Evolutionary conservation across 163 green algal genomes (phyloP).

Genomic region (Scenedesmus sp.): DNA sequence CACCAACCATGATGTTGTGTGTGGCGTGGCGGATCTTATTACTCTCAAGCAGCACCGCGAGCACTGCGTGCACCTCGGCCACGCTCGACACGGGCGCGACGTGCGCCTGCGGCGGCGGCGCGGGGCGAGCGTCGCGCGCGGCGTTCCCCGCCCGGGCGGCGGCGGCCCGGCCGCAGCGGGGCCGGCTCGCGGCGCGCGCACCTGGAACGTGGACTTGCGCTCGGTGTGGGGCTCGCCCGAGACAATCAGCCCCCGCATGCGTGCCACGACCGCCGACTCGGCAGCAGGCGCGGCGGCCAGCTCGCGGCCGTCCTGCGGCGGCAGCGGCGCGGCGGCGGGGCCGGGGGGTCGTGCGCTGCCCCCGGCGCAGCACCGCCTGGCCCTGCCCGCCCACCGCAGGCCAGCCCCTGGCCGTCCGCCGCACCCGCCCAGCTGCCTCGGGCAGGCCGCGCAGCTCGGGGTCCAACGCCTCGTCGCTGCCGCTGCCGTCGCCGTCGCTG

Average conservation of each 20-base stretch:
- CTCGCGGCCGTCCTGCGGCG: constrained; percentile 42
- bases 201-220: constrained; percentile 83
- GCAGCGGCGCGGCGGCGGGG: background rate
- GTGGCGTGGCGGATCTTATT: constrained; percentile 85
- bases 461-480: constrained; percentile 4
- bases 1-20: constrained; percentile 98
- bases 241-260: constrained; percentile 51
- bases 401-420: no score
- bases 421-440: constrained; percentile 10
- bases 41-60: constrained; percentile 77
- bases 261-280: constrained; percentile 44
- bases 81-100: constrained; percentile 58
- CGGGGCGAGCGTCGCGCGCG: background rate
- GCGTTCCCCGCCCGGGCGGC: background rate
- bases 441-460: constrained; percentile 3
- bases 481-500: background rate
- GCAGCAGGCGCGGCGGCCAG: constrained; percentile 38
- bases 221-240: constrained; percentile 72
- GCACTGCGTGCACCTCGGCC: constrained; percentile 70
- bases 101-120: constrained; percentile 68
- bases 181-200: background rate
- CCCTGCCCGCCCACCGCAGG: background rate
- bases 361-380: background rate
- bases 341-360: background rate
- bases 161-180: background rate